Evolutionary conservation across 2,329 filamentous ascomycete genomes (phyloP).

Genomic region (Colletotrichum sp.): DNA sequence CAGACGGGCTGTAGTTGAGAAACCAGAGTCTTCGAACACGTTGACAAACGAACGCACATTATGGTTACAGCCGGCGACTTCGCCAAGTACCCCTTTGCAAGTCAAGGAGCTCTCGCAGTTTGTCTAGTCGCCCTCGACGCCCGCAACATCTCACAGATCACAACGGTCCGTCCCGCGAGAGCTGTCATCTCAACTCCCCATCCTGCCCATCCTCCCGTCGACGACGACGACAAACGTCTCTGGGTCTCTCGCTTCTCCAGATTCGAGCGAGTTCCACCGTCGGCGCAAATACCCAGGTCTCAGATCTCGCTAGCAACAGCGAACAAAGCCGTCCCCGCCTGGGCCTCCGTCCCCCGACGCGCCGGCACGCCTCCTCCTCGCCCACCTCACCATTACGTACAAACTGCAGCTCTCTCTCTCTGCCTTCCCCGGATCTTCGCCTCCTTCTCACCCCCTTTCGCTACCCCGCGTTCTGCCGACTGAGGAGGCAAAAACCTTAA

Average conservation of each 20-base stretch:
- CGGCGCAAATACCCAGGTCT: not conserved
- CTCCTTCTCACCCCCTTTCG: not conserved
- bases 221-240: not conserved
- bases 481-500: not conserved
- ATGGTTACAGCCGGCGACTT: not conserved
- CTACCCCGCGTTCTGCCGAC: not conserved
- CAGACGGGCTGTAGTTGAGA: not conserved
- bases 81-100: not conserved
- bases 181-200: not conserved
- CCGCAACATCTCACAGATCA: not conserved
- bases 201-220: not conserved
- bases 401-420: not conserved
- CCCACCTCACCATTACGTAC: slow-evolving; percentile 4
- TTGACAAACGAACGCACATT: not conserved
- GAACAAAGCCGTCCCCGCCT: not conserved
- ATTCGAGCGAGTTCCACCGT: not conserved
- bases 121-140: not conserved
- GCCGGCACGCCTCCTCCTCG: not conserved
- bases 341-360: not conserved
- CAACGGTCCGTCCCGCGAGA: not conserved
- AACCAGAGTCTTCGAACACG: not conserved
- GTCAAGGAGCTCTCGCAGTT: not conserved
- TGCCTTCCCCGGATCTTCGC: not conserved
- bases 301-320: not conserved
- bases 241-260: not conserved